Conservation (phyloP, 2,329 filamentous ascomycete genomes). For the Aureobasidium sp. region DNA sequence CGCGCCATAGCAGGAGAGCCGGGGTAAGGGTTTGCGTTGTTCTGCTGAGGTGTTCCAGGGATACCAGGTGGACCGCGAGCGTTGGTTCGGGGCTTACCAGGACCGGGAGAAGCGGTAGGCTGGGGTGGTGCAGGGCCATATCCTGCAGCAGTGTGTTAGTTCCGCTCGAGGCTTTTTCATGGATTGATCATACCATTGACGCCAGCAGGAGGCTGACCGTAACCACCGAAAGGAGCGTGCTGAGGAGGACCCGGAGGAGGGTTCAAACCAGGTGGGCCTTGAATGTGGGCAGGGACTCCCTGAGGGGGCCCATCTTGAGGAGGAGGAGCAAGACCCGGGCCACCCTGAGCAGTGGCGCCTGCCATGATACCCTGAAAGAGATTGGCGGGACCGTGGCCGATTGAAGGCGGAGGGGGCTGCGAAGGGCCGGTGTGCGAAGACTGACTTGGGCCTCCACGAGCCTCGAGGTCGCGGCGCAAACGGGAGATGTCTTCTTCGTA, state of each 20-base stretch:
- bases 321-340: slow-evolving; percentile 70
- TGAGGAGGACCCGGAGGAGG: slow-evolving; percentile 53
- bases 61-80: slow-evolving; percentile 49
- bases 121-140: slow-evolving; percentile 79
- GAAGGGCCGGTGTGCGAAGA: slow-evolving; percentile 69
- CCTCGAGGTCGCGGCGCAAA: slow-evolving; percentile 80
- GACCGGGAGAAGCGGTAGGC: slow-evolving; percentile 79
- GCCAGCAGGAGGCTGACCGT: slow-evolving; percentile 52
- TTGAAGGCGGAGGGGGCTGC: slow-evolving; percentile 75
- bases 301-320: slow-evolving; percentile 53
- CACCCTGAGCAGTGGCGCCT: slow-evolving; percentile 73
- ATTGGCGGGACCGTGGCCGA: slow-evolving; percentile 82
- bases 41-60: slow-evolving; percentile 87
- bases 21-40: slow-evolving; percentile 77
- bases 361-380: slow-evolving; percentile 96
- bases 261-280: slow-evolving; percentile 63
- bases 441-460: slow-evolving; percentile 55
- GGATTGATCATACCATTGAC: slow-evolving; percentile 50
- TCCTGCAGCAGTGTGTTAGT: slow-evolving; percentile 38
- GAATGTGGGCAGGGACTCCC: slow-evolving; percentile 55
- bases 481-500: slow-evolving; percentile 88
- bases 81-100: slow-evolving; percentile 61
- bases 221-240: slow-evolving; percentile 64
- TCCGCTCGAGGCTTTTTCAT: neutral
- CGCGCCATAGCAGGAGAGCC: slow-evolving; percentile 86